Evolutionary conservation across 2,329 filamentous ascomycete species (phyloP).

Genomic region (Curvularia lunata): DNA sequence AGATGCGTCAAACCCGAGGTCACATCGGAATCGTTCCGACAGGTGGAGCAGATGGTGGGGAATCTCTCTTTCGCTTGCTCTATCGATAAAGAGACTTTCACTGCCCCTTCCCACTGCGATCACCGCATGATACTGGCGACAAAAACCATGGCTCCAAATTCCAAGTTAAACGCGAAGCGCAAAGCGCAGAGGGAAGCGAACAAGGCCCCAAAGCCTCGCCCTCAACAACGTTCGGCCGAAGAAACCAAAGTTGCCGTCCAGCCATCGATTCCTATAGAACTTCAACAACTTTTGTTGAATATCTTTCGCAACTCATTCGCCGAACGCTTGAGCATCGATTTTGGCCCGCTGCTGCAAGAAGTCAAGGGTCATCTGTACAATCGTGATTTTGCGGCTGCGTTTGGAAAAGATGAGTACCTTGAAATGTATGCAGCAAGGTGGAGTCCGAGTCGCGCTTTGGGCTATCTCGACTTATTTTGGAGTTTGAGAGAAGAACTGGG

Average conservation of each 20-base stretch:
- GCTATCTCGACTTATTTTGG: conserved; percentile 71
- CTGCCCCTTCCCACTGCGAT: not conserved
- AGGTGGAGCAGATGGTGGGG: not conserved
- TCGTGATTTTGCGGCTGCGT: conserved; percentile 82
- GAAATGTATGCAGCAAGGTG: conserved; percentile 87
- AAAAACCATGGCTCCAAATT: conserved; percentile 18
- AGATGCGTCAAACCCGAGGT: not conserved
- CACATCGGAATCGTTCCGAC: conserved; percentile 22
- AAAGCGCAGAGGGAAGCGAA: conserved; percentile 21
- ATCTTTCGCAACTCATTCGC: conserved; percentile 72
- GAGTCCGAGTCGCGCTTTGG: conserved; percentile 85
- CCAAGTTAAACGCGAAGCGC: conserved; percentile 24
- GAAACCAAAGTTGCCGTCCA: conserved; percentile 12
- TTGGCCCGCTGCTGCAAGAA: conserved; percentile 70
- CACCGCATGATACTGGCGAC: not conserved
- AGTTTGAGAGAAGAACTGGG: conserved; percentile 39
- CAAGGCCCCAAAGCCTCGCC: conserved; percentile 13
- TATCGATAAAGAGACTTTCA: conserved; percentile 21
- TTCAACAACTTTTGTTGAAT: conserved; percentile 75
- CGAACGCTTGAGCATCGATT: conserved; percentile 52
- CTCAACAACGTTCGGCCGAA: conserved; percentile 4
- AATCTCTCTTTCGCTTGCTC: conserved; percentile 14
- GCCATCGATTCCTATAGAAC: conserved; percentile 53
- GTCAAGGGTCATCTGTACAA: conserved; percentile 87
- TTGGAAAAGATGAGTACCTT: conserved; percentile 72